Conservation (phyloP, 2,329 filamentous ascomycete species). For the Aspergillus glaucus region DNA sequence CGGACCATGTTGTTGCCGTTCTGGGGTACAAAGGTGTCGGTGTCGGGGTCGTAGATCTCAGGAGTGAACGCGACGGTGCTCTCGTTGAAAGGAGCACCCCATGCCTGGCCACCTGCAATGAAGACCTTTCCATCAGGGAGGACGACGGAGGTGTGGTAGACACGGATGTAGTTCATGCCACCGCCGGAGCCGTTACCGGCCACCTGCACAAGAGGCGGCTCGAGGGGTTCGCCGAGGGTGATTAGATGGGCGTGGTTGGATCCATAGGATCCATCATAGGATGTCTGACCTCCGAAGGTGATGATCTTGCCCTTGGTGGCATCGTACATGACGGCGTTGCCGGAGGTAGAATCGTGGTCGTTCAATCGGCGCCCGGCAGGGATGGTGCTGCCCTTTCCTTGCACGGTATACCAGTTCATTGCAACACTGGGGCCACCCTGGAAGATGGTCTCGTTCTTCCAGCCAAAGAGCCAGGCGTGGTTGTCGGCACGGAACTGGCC, state of each 20-base stretch:
- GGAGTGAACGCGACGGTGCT: conserved; percentile 35
- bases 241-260: neutral
- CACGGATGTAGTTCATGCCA: conserved; percentile 41
- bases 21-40: conserved; percentile 31
- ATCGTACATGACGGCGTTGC: conserved; percentile 12
- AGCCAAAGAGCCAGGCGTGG: conserved; percentile 12
- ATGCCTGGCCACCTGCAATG: conserved; percentile 44
- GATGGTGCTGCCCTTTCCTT: neutral
- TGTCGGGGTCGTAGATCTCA: conserved; percentile 43
- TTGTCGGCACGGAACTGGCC: conserved; percentile 3
- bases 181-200: conserved; percentile 25
- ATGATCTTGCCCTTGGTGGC: conserved; percentile 4
- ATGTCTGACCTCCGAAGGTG: conserved; percentile 5
- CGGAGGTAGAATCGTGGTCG: conserved; percentile 6
- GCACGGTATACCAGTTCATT: neutral
- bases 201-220: neutral
- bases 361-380: neutral
- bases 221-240: neutral
- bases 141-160: conserved; percentile 44
- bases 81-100: conserved; percentile 42
- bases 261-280: conserved; percentile 4
- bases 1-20: conserved; percentile 15
- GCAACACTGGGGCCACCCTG: neutral
- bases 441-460: conserved; percentile 8
- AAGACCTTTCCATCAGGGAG: conserved; percentile 46